Evolutionary conservation across 768 basidiomycete genomes (phyloP).

Genomic region (Leucosporidium yakuticum): DNA sequence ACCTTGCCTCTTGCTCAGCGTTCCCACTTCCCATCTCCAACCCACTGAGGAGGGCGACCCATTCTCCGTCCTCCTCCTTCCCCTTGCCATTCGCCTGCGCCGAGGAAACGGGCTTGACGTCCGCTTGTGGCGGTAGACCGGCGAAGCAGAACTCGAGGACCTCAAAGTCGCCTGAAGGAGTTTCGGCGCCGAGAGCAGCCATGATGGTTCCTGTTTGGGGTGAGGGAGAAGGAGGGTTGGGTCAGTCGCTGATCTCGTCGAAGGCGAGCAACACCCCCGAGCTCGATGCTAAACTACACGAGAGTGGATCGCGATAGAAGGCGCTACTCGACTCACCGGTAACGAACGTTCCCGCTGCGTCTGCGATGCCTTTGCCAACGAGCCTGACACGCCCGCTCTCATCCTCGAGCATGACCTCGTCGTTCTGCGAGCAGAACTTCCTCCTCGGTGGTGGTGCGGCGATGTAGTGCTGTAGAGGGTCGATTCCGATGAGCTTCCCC

Average conservation of each 20-base stretch:
- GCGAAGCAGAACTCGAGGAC: constrained; percentile 82
- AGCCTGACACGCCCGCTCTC: constrained; percentile 87
- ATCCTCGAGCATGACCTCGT: constrained; percentile 86
- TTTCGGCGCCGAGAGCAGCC: constrained; percentile 85
- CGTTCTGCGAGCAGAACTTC: constrained; percentile 71
- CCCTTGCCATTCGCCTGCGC: background rate
- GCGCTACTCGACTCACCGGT: constrained; percentile 19
- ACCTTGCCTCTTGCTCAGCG: constrained; percentile 53
- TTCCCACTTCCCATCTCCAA: constrained; percentile 63
- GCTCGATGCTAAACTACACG: no score
- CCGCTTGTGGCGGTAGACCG: constrained; percentile 66
- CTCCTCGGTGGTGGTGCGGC: constrained; percentile 68
- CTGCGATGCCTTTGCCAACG: constrained; percentile 62
- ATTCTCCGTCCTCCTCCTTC: constrained; percentile 53
- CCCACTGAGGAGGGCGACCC: constrained; percentile 81
- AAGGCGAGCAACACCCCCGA: background rate
- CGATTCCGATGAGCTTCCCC: background rate
- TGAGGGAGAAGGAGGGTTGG: background rate
- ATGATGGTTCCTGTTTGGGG: constrained; percentile 61
- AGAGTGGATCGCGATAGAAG: background rate
- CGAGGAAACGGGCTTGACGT: constrained; percentile 8
- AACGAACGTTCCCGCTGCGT: constrained; percentile 30
- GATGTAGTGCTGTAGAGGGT: constrained; percentile 66
- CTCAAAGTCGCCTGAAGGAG: constrained; percentile 81
- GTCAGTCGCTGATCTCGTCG: background rate